Conservation (phyloP, 2,329 filamentous ascomycete genomes). For the Emergomyces orientalis region DNA sequence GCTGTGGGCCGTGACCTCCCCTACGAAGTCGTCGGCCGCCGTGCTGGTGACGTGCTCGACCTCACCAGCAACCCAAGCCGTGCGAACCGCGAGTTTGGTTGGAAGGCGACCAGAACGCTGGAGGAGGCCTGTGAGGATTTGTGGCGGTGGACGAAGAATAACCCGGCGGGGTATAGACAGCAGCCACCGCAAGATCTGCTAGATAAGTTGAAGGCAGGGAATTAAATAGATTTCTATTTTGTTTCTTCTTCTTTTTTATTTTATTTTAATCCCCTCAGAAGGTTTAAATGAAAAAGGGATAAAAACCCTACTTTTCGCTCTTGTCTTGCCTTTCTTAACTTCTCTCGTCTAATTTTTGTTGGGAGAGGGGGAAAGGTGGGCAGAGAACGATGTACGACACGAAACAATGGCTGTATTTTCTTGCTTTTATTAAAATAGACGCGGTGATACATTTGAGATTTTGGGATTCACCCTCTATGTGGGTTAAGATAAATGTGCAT, state of each 20-base stretch:
- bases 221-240: constrained; percentile 4
- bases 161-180: constrained; percentile 89
- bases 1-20: constrained; percentile 78
- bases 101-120: constrained; percentile 84
- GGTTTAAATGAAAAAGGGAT: neutral
- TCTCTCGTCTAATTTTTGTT: neutral
- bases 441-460: neutral
- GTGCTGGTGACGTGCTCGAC: constrained; percentile 85
- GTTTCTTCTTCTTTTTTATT: neutral
- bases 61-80: constrained; percentile 83
- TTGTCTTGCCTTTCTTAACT: neutral
- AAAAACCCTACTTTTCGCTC: neutral
- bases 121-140: constrained; percentile 90
- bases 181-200: constrained; percentile 76
- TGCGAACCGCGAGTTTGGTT: constrained; percentile 79
- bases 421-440: neutral
- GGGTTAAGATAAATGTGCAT: neutral
- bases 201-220: constrained; percentile 32
- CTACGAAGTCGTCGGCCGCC: constrained; percentile 74
- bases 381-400: too few species aligned
- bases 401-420: neutral
- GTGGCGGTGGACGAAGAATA: constrained; percentile 96
- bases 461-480: neutral
- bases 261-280: neutral
- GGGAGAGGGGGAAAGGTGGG: too few species aligned